Base-by-base conservation (phyloP, 352 stramenopile genomes). In the Globisporangium yorkense region DNA sequence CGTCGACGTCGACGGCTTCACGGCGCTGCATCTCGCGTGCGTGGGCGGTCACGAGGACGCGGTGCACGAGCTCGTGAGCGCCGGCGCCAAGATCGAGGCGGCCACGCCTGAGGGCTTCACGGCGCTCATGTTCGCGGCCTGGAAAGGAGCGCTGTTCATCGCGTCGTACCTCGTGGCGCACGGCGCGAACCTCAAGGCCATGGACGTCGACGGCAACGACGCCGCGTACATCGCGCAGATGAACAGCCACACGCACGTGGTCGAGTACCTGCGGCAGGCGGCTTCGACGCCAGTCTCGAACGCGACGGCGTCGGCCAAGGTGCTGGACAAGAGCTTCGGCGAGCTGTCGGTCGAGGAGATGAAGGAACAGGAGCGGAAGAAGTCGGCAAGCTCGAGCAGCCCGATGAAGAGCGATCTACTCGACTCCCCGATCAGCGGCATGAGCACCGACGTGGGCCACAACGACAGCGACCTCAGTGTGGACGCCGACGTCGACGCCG, bases 21-120 rank as follows among this genome's bases (percentile, higher is more conserved):
- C 77, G n/a, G 73, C 77, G 48, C 61, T 87, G 21, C 76, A 87
- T 48, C 60, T 87, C 24, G 77, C 77, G 5, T 84, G 72, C 29
- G 70, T 84, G 40, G 70, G 76, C 21, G 77, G 68, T 18, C 68
- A 87, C 57, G 62, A 73, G 31, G 70, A 68, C 44, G 72, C 72
- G 2, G 75, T 80, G 10, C 53, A 73, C 21, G 66, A 75, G 48
- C 56, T 87, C 43, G 64, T 84, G 16, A 58, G 46, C 2, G 67
- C 65, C 4, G 77, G 77, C 33, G 74, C 74, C 2, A 63, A 77
- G 44, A 60, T 81, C 51, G 71, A 80, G 61, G 47, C 65, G 8
- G 44, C 71, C 33, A 84, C 74, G 13, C 71, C 71, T n/a, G 74
- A 84, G 55, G 71, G 74, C 24, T 84, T 84, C 62, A 80, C 74